Evolutionary conservation across 139 green algal genomes (phyloP).

Genomic region (Deuterostichococcus epilithicus): DNA sequence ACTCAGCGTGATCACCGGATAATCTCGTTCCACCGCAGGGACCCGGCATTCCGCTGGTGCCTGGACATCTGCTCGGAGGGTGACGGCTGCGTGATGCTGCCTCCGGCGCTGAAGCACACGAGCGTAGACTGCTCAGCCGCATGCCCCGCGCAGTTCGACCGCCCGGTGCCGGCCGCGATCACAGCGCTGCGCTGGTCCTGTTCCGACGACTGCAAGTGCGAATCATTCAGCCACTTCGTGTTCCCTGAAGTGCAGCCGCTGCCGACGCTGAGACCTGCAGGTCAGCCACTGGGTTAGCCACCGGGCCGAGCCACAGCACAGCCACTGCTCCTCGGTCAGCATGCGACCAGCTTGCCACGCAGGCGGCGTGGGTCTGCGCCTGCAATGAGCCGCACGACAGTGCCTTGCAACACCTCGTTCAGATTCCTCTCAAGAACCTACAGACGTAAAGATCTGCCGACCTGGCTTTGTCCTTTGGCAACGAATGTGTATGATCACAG

Average conservation of each 20-base stretch:
- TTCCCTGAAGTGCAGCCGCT: not conserved
- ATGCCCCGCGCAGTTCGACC: constrained; percentile 2
- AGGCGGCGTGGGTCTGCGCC: not conserved
- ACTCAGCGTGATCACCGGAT: too few relatives aligned
- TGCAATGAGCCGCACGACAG: not conserved
- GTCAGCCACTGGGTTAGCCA: not conserved
- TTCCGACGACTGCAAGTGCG: constrained; percentile 51
- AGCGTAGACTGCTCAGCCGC: not conserved
- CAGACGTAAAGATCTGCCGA: too few relatives aligned
- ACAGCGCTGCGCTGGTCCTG: constrained; percentile 43
- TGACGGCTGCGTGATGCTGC: constrained; percentile 6
- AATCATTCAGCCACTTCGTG: not conserved
- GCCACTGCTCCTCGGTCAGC: not conserved
- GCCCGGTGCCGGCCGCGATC: constrained; percentile 9
- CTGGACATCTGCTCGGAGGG: not conserved
- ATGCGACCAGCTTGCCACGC: not conserved
- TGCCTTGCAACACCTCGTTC: too few relatives aligned
- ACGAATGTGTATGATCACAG: not conserved
- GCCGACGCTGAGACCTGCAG: not conserved
- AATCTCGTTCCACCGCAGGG: not conserved
- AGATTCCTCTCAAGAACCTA: too few relatives aligned
- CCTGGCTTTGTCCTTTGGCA: not conserved
- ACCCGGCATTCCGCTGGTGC: constrained; percentile 10
- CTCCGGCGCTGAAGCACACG: not conserved
- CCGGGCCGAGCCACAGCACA: too few relatives aligned